Evolutionary conservation across 805 yeast species (phyloP), one percentile per base, ranked within the genome.

Genomic region (Ogataea minuta): DNA sequence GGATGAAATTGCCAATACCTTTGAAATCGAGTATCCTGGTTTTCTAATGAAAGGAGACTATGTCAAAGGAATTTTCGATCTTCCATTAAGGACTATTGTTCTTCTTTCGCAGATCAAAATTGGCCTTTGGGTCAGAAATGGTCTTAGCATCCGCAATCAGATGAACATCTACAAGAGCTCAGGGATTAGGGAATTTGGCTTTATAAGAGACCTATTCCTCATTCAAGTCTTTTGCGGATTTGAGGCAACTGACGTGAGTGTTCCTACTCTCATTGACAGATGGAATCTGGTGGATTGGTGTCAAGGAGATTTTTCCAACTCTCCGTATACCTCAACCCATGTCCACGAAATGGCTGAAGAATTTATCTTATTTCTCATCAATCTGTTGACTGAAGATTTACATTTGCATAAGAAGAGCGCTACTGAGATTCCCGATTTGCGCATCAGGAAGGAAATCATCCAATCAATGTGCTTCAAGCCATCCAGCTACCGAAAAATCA

Each of bases 121-220:
- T 0, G 96, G 96, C 0, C 74, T 84, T 41, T 91, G 98, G 98
- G 96, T 91, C 0, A 74, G 98, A 53, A 91, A 91, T 61, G 99
- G 99, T 0, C 74, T 77, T 43, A 82, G 90, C 28, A 79, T 88
- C 4, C 71, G 84, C 28, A 79, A 81, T 17, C 98, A 91, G 56
- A 71, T 84, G 47, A 83, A 80, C 49, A 79, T 89, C 41, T 91
- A 91, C 58, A 74, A 84, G 27, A 81, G 77, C 43, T 74, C 89
- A 9, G 84, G 88, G 4, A 70, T 90, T 34, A 69, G 97, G 39
- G 97, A 90, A 47, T 77, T 78, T 44, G 95, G 96, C 0, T 90
- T 73, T 55, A 69, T 79, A 50, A 72, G 95, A 49, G 98, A 93
- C 52, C 57, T 91, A 14, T 84, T 75, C 55, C 66, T 86, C 54